Evolutionary conservation across 2,329 filamentous ascomycete species (phyloP).

Genomic region (Arthrobotrys sinensis): DNA sequence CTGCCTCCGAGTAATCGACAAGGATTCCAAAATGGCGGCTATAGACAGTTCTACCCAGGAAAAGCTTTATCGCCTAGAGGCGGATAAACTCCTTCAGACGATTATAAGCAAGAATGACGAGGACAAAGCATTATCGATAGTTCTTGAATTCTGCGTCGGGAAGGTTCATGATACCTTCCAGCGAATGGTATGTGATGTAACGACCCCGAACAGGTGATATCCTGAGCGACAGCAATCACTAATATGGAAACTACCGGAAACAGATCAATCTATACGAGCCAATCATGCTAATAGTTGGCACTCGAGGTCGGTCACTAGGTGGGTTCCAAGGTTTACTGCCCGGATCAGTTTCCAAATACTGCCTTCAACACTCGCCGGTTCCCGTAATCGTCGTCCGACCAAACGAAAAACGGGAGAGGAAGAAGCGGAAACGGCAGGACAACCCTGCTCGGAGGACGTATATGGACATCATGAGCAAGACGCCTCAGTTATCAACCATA

Average conservation of each 20-base stretch:
- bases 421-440: conserved; percentile 85
- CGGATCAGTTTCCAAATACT: conserved; percentile 94
- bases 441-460: conserved; percentile 84
- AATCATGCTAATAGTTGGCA: conserved; percentile 90
- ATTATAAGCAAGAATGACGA: conserved; percentile 85
- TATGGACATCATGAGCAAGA: conserved; percentile 79
- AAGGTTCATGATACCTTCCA: conserved; percentile 93
- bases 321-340: conserved; percentile 89
- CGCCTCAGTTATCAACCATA: conserved; percentile 50
- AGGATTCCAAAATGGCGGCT: conserved; percentile 79
- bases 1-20: conserved; percentile 89
- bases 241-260: not conserved
- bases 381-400: conserved; percentile 93
- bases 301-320: conserved; percentile 84
- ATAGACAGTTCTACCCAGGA: conserved; percentile 74
- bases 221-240: not conserved
- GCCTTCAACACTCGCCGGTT: conserved; percentile 91
- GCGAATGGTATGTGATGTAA: conserved; percentile 77
- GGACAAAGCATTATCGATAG: conserved; percentile 86
- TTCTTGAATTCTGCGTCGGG: conserved; percentile 88
- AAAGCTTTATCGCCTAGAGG: conserved; percentile 82
- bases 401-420: conserved; percentile 87
- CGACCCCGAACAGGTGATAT: not conserved
- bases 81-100: conserved; percentile 79
- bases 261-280: conserved; percentile 94